Evolutionary conservation across 2,329 filamentous ascomycete species (phyloP), one percentile per base, ranked within the genome.

Genomic region (Aspergillus sp.): DNA sequence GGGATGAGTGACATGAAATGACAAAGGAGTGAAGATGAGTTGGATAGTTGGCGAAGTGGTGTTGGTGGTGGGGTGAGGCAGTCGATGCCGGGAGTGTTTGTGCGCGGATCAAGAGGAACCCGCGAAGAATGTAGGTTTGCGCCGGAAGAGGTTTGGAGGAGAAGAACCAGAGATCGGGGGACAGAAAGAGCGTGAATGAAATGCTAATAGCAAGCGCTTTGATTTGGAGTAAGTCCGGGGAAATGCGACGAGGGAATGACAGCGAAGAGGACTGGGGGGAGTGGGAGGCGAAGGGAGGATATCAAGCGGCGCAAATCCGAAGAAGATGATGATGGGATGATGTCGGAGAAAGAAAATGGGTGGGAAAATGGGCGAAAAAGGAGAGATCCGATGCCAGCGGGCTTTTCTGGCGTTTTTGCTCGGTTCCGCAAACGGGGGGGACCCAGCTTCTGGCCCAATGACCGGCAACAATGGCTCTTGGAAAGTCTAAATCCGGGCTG

Each of bases 231-330:
- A 36, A 39, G 65, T 70, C 69, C 69, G 64, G 63, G 52, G 21
- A 60, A 69, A 21, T 69, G 69, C 71, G 67, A 87, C 1, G 19
- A 57, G 41, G 48, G 39, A 45, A 12, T 12, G 39, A 47, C 25
- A 53, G 38, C n/a, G 19, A 13, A 8, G 48, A 89, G 89, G 55
- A 15, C 2, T 28, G 19, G 32, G 19, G 38, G 15, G 36, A 10
- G 39, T 7, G 2, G n/a, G 21, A 13, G 17, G 17, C 9, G 32
- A 12, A 15, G 32, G 9, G 12, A 13, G 32, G 32, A 36, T 36
- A 36, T 36, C 32, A 36, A 36, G 32, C 32, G 32, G 32, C 32
- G 32, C 32, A 36, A 36, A 13, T 5, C 82, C 76, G 90, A 91
- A 41, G 84, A 47, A 58, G 52, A 59, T 56, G 59, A 60, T 58